Base-by-base conservation (phyloP, 73 alveolate genomes). In the Paramecium primaurelia region DNA sequence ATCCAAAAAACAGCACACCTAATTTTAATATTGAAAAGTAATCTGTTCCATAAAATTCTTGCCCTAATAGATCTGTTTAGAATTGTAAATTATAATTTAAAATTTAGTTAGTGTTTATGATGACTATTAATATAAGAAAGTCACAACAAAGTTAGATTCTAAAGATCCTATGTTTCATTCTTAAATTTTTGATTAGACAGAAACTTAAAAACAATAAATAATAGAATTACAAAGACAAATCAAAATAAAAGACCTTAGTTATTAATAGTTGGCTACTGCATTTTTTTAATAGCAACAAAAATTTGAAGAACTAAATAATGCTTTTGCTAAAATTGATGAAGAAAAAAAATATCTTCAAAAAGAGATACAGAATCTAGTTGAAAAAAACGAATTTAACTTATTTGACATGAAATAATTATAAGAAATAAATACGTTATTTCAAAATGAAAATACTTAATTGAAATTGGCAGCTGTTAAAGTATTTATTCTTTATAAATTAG, bases 391-490 rank as follows among this genome's bases (percentile, higher is more conserved):
- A 42, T 64, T 32, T 34, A 28, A 28, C 26, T 34, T 1, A 64
- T 64, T 34, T 64, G 84, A 64, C 3, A 64, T 64, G 28, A 64
- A 64, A 16, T 7, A 64, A 64, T 64, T 11, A 12, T 64, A 64
- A 64, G 84, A 64, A 64, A 64, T 64, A 28, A 64, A 64, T 64
- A 64, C 84, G 84, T 64, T 64, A 64, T 64, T 64, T 64, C 84
- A 64, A 12, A 64, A 64, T 64, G 84, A 64, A 64, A 64, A 64
- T 34, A 64, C 84, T 1, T 34, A 64, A 8, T 34, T 64, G 42
- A 64, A 64, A 34, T 28, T 64, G 11, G 47, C 54, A 64, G 25
- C 47, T 34, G 51, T 64, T 64, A 64, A 64, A 34, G 84, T 64
- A 64, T 1, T 64, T 28, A 16, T 25, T 32, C 28, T 25, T 12